phyloP scores from a whole-genome alignment of 163 green algal species.

The Scenedesmus sp. region DNA sequence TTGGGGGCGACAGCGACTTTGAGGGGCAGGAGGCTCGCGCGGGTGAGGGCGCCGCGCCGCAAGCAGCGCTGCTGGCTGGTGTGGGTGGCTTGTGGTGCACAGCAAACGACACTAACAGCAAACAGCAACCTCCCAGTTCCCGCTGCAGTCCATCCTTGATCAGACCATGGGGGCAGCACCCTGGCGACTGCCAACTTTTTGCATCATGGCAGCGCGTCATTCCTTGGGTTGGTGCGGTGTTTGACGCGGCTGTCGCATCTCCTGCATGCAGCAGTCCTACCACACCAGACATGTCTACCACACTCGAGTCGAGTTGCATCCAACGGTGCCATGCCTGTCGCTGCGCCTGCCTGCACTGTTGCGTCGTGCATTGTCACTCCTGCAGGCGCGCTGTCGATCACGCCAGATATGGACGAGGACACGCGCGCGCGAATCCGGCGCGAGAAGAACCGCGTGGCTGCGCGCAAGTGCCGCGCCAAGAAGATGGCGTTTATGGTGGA shows the following conservation, averaged over 20 bases:
- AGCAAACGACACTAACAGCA: too few species aligned
- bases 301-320: too few species aligned
- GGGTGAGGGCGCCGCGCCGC: too few species aligned
- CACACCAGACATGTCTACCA: too few species aligned
- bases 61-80: too few species aligned
- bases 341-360: not conserved
- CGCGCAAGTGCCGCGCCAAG: slow-evolving; percentile 59
- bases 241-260: not conserved
- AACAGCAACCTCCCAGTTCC: too few species aligned
- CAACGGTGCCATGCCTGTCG: too few species aligned
- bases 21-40: slow-evolving; percentile 7
- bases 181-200: not conserved
- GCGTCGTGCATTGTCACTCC: too few species aligned
- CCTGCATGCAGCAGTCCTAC: too few species aligned
- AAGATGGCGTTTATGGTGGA: slow-evolving; percentile 54
- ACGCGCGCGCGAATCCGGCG: slow-evolving; percentile 39
- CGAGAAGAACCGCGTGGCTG: slow-evolving; percentile 67
- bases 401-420: slow-evolving; percentile 47
- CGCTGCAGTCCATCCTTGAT: too few species aligned
- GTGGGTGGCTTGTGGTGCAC: not conserved
- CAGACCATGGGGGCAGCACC: too few species aligned
- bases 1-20: slow-evolving; percentile 41
- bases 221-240: too few species aligned
- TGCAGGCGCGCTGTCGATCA: slow-evolving; percentile 4
- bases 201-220: not conserved